Conservation (phyloP, 192 early-diverging fungal genomes). For the Ambispora gerdemannii region DNA sequence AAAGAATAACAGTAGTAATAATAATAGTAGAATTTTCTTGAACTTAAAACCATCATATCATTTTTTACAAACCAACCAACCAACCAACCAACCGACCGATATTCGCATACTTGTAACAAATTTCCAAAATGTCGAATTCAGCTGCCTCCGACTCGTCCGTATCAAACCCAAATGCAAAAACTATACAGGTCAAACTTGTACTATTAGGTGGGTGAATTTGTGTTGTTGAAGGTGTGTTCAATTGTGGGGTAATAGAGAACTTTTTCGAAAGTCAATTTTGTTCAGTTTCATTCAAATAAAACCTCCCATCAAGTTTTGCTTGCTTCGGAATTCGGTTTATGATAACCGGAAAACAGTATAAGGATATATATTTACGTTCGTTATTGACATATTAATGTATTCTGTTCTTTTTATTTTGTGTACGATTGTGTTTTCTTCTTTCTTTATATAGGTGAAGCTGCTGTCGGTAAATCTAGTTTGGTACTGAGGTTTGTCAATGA, state of each 20-base stretch:
- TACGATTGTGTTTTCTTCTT: neutral
- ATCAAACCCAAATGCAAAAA: constrained; percentile 47
- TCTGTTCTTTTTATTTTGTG: neutral
- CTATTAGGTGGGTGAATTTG: constrained; percentile 62
- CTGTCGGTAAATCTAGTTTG: constrained; percentile 97
- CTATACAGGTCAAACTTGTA: constrained; percentile 96
- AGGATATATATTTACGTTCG: neutral
- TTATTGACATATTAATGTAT: neutral
- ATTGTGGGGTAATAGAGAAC: neutral
- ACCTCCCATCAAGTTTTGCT: neutral
- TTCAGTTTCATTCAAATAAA: too few species aligned
- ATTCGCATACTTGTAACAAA: too few species aligned
- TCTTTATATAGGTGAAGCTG: constrained; percentile 71
- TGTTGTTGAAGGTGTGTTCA: neutral
- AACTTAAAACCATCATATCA: too few species aligned
- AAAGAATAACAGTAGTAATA: too few species aligned
- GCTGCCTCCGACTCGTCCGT: too few species aligned
- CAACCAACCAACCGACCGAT: too few species aligned
- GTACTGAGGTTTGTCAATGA: constrained; percentile 93
- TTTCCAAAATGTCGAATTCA: too few species aligned
- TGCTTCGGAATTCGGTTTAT: neutral
- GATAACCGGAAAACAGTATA: neutral
- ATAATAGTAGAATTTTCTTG: too few species aligned
- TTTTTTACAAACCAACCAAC: too few species aligned
- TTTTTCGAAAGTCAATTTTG: neutral